phyloP scores from a whole-genome alignment of 768 basidiomycete species.

The Trametes gibbosa region DNA sequence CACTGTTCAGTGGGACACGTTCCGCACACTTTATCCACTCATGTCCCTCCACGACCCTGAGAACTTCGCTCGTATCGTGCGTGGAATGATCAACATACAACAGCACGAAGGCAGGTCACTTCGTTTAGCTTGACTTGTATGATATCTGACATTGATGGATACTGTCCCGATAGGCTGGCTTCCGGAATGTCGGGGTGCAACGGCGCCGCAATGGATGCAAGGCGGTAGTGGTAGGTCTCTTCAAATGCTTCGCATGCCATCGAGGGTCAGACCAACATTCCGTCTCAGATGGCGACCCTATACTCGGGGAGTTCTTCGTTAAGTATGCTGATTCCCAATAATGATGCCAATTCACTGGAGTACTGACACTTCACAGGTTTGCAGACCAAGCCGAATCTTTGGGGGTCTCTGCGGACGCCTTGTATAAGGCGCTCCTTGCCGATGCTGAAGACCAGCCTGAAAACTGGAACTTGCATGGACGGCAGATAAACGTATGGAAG shows the following conservation, averaged over 20 bases:
- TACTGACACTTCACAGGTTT: conserved; percentile 37
- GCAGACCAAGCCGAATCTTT: conserved; percentile 45
- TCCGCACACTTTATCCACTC: conserved; percentile 57
- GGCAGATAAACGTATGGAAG: conserved; percentile 58
- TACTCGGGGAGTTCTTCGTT: conserved; percentile 64
- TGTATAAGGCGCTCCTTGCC: conserved; percentile 55
- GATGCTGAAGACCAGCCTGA: conserved; percentile 57
- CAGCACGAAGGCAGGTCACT: conserved; percentile 50
- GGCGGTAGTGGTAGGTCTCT: conserved; percentile 57
- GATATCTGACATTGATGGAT: background rate
- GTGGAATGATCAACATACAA: conserved; percentile 67
- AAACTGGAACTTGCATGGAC: conserved; percentile 62
- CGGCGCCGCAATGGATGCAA: conserved; percentile 51
- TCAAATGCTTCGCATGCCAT: background rate
- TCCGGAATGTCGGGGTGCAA: conserved; percentile 61
- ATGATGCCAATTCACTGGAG: background rate
- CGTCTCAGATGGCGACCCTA: conserved; percentile 55
- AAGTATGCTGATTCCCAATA: conserved; percentile 39
- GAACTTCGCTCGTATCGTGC: conserved; percentile 56
- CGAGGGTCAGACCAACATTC: background rate
- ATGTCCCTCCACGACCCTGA: conserved; percentile 64
- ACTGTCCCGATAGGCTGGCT: conserved; percentile 48
- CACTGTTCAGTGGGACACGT: conserved; percentile 67
- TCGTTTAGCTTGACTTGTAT: background rate
- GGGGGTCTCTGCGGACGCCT: conserved; percentile 45